These are phyloP conservation scores for Porodaedalea pini DNA, from an alignment of 1,284 basidiomycete species.

Conservation along the genomic window DNA sequence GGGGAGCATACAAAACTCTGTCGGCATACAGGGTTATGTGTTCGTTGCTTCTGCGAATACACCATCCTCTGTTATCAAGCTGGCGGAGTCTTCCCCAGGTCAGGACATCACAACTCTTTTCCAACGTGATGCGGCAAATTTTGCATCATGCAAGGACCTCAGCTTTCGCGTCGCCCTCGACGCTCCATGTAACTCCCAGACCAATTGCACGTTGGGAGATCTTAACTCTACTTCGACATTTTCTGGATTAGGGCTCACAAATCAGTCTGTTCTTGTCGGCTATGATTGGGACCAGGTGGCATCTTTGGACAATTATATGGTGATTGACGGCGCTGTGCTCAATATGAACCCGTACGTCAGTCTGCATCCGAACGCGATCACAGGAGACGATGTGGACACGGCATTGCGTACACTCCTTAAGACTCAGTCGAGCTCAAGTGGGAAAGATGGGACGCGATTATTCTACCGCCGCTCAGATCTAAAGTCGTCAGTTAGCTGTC, in stretches of 20 bases:
- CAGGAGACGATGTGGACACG: slow-evolving; percentile 76
- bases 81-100: slow-evolving; percentile 64
- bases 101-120: slow-evolving; percentile 90
- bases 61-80: slow-evolving; percentile 46
- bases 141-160: slow-evolving; percentile 58
- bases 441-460: slow-evolving; percentile 86
- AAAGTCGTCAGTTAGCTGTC: slow-evolving; percentile 69
- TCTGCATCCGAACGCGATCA: slow-evolving; percentile 65
- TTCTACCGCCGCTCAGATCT: slow-evolving; percentile 74
- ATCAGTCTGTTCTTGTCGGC: slow-evolving; percentile 68
- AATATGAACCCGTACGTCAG: slow-evolving; percentile 88
- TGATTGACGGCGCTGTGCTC: slow-evolving; percentile 91
- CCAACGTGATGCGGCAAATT: slow-evolving; percentile 62
- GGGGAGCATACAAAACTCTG: slow-evolving; percentile 52
- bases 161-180: slow-evolving; percentile 69
- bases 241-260: slow-evolving; percentile 53
- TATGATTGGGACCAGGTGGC: slow-evolving; percentile 88
- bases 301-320: slow-evolving; percentile 66
- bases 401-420: slow-evolving; percentile 77
- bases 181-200: slow-evolving; percentile 58
- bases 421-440: slow-evolving; percentile 47
- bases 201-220: slow-evolving; percentile 60
- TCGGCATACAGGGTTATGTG: slow-evolving; percentile 77
- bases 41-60: slow-evolving; percentile 68
- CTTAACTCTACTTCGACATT: slow-evolving; percentile 59